A percentile compares a stretch with the other conserved stretches of the same genome.
phyloP scores from a whole-genome alignment of 768 basidiomycete genomes.

The Leccinum subtestaceum region DNA sequence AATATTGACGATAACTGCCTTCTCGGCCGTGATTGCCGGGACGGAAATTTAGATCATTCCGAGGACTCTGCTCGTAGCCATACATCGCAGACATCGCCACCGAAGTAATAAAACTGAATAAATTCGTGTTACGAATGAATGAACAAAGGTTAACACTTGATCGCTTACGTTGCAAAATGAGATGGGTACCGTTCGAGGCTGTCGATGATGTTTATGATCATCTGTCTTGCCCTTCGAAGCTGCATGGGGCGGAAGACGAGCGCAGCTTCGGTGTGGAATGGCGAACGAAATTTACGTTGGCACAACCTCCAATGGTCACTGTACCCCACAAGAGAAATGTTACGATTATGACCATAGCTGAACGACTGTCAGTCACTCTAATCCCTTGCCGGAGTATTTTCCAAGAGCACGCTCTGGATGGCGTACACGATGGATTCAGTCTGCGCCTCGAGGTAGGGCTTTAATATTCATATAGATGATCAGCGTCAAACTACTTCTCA shows the following conservation, averaged over 20 bases:
- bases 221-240: background rate
- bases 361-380: too few species aligned
- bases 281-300: background rate
- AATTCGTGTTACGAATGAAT: background rate
- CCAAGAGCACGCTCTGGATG: constrained; percentile 85
- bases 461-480: too few species aligned
- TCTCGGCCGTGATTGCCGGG: constrained; percentile 1
- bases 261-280: background rate
- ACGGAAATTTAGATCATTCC: constrained; percentile 4
- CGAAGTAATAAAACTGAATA: constrained; percentile 29
- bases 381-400: too few species aligned
- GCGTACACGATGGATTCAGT: constrained; percentile 93
- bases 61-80: constrained; percentile 14
- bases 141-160: background rate
- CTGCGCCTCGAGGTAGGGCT: constrained; percentile 97
- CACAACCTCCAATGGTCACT: too few species aligned
- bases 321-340: too few species aligned
- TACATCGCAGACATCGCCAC: constrained; percentile 23
- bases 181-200: background rate
- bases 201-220: background rate
- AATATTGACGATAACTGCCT: background rate
- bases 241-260: background rate
- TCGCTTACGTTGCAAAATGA: background rate
- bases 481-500: background rate
- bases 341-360: too few species aligned